A percentile compares a stretch with the other conserved stretches of the same genome.
phyloP scores from a whole-genome alignment of 2,329 filamentous ascomycete species.

The Bimuria novae-zelandiae region DNA sequence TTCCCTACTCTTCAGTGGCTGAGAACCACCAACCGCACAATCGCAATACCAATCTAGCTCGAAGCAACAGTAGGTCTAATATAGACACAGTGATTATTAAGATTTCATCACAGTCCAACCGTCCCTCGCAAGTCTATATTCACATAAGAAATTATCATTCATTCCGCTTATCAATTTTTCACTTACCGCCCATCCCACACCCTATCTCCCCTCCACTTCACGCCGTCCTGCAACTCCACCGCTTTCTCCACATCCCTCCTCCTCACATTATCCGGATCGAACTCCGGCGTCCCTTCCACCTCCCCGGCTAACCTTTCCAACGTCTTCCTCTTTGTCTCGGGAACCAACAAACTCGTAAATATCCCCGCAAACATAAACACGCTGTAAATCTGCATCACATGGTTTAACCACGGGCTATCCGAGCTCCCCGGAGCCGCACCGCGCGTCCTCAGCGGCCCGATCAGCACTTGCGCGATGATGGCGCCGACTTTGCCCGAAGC shows the following conservation, averaged over 20 bases:
- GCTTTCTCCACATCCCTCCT: constrained; percentile 8
- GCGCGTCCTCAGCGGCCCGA: constrained; percentile 57
- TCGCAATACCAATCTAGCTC: no score
- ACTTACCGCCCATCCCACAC: constrained; percentile 6
- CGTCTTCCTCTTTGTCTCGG: constrained; percentile 75
- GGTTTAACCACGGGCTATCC: constrained; percentile 67
- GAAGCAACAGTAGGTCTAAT: no score
- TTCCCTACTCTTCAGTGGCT: no score
- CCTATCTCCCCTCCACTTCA: background rate
- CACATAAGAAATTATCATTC: background rate
- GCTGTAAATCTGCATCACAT: constrained; percentile 75
- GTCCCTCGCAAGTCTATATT: background rate
- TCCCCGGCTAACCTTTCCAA: constrained; percentile 73
- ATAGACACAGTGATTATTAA: background rate
- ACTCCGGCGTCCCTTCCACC: constrained; percentile 60
- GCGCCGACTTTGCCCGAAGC: constrained; percentile 55
- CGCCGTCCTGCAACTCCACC: background rate
- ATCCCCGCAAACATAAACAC: constrained; percentile 76
- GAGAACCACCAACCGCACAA: no score
- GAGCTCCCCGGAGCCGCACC: constrained; percentile 59
- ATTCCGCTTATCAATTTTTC: background rate
- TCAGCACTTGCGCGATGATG: constrained; percentile 56
- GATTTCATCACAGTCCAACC: background rate
- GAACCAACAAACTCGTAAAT: constrained; percentile 68
- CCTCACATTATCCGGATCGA: constrained; percentile 35